Evolutionary conservation across 495 filamentous ascomycete species (phyloP), one percentile per base, ranked within the genome.

Genomic region (Clavariopsis aquatica): DNA sequence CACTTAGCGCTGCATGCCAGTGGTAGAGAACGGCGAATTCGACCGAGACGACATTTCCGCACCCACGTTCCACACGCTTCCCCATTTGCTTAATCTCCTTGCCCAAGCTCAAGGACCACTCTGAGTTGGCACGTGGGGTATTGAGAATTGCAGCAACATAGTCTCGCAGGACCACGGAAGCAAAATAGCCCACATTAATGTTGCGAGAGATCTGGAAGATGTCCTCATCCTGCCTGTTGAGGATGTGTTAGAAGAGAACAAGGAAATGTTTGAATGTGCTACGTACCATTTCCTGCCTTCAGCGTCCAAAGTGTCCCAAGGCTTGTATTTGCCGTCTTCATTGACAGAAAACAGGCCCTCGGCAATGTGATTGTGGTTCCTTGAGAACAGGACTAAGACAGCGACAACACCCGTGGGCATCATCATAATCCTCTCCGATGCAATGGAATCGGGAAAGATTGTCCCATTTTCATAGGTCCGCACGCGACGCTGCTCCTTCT

Each of bases 101-200:
- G 46, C 71, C 71, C 5, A 74, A 67, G 31, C 62, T 58, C 2
- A 74, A 67, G 0, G 62, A 71, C 71, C 71, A 74, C 19, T 58
- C 60, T 15, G 71, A 74, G 51, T 74, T 62, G n/a, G 71, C 71
- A 23, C 71, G 62, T 17, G 71, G 71, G 19, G 71, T 74, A 59
- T 74, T 74, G 46, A 74, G 67, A 46, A 74, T 74, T 19, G 71
- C 71, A 7, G 71, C 59, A 23, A 74, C 71, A 46, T 74, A 74
- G 36, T 74, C 71, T 57, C 67, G 65, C 49, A 74, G 49, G 2
- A 74, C 71, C 43, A 71, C 66, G 0, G 71, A 64, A 0, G 71
- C 71, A 53, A 74, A 74, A 52, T 70, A 74, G 57, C 69, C 71
- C 38, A 74, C 71, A 52, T 74, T 74, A 67, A 74, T 74, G 52